These are phyloP conservation scores for Teratosphaeria zuluensis DNA, from an alignment of 2,329 filamentous ascomycete genomes.

Conservation along the genomic window DNA sequence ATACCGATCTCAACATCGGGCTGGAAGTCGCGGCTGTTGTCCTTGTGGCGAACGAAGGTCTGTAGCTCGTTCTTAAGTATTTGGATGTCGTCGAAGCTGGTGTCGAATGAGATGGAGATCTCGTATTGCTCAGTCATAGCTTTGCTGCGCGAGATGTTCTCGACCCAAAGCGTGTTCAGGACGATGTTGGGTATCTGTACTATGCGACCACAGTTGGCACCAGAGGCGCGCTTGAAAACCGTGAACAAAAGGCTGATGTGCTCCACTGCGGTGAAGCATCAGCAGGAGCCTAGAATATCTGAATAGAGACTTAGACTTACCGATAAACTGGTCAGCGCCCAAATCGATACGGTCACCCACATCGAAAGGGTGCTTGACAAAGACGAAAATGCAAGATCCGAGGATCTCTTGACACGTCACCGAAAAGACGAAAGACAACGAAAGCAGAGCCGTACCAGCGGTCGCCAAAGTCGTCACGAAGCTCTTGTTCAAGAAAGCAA, in stretches of 20 bases:
- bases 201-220: slow-evolving; percentile 54
- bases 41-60: slow-evolving; percentile 68
- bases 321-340: slow-evolving; percentile 47
- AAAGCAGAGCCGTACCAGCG: slow-evolving; percentile 83
- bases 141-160: slow-evolving; percentile 84
- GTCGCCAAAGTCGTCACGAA: slow-evolving; percentile 81
- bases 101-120: slow-evolving; percentile 75
- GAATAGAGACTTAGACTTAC: neutral
- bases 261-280: slow-evolving; percentile 53
- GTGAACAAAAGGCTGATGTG: slow-evolving; percentile 91
- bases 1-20: slow-evolving; percentile 72
- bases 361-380: slow-evolving; percentile 96
- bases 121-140: slow-evolving; percentile 81
- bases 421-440: slow-evolving; percentile 93
- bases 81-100: slow-evolving; percentile 81
- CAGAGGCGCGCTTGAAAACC: slow-evolving; percentile 75
- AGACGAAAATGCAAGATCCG: slow-evolving; percentile 97
- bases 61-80: slow-evolving; percentile 76
- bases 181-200: slow-evolving; percentile 82
- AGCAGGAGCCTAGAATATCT: neutral
- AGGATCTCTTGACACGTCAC: slow-evolving; percentile 88
- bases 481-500: slow-evolving; percentile 79
- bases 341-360: slow-evolving; percentile 92
- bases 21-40: slow-evolving; percentile 87
- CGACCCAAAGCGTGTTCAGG: slow-evolving; percentile 86